These are phyloP conservation scores for Pythium aphanidermatum DNA, from an alignment of 352 stramenopile species.

Conservation along the genomic window DNA sequence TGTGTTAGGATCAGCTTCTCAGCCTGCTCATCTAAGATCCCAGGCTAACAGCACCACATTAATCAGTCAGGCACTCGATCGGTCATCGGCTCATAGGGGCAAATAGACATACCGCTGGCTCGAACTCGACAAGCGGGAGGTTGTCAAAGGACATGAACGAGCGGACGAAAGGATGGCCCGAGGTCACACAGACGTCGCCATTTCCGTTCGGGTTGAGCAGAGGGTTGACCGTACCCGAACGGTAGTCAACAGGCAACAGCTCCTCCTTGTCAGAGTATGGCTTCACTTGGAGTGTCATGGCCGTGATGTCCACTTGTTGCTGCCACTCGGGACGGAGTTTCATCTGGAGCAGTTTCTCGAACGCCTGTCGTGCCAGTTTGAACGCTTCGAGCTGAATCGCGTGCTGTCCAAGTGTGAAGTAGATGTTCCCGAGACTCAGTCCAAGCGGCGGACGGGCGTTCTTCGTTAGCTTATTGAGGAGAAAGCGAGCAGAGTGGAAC, in stretches of 20 bases:
- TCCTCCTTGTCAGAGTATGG: constrained; percentile 92
- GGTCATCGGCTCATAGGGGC: no score
- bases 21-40: constrained; percentile 80
- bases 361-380: constrained; percentile 90
- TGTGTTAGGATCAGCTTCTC: constrained; percentile 73
- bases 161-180: constrained; percentile 92
- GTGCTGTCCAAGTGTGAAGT: constrained; percentile 94
- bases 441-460: constrained; percentile 52
- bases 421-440: constrained; percentile 87
- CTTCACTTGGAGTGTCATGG: constrained; percentile 91
- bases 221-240: constrained; percentile 90
- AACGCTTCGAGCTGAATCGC: constrained; percentile 87
- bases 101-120: constrained; percentile 48
- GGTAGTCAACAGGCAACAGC: constrained; percentile 92
- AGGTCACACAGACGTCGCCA: constrained; percentile 91
- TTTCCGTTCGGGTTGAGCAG: constrained; percentile 86
- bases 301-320: constrained; percentile 86
- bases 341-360: constrained; percentile 91
- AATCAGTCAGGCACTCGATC: no score
- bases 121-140: constrained; percentile 94
- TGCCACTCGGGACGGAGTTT: constrained; percentile 84
- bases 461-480: constrained; percentile 87
- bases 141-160: constrained; percentile 95
- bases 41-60: constrained; percentile 24
- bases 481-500: constrained; percentile 89